Evolutionary conservation across 768 basidiomycete species (phyloP), one percentile per base, ranked within the genome.

Genomic region (Strobilomyces echinocephalus): DNA sequence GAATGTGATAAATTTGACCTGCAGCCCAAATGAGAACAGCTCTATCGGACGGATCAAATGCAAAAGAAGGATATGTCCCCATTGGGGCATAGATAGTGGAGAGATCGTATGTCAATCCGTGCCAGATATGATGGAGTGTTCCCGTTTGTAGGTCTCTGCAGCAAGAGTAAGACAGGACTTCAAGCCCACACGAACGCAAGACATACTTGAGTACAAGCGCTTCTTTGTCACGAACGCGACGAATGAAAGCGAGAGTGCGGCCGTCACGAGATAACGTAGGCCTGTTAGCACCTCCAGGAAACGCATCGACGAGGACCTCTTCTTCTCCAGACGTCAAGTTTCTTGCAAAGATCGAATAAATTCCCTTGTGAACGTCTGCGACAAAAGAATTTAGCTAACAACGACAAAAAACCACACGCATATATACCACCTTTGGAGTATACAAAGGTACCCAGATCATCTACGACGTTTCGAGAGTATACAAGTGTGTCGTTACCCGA

Each of bases 41-140:
- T 20, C 60, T 57, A 21, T 65, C 61, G 28, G 55, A 61, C 8
- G 65, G 53, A 54, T 56, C 52, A 62, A 88, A 88, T 9, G 86
- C 76, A 61, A 85, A 89, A 1, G 85, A 83, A 0, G 87, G 87
- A 59, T 89, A 89, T 38, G 87, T 89, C 11, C 86, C 85, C 85
- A 88, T 88, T 0, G 87, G 87, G 14, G 86, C 84, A 9, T 81
- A 87, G 47, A 87, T 73, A 10, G 66, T 64, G 20, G 74, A 74
- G n/a, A 83, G 72, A 63, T 89, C 87, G 60, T 86, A 87, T 2
- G 77, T 83, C 31, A 89, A 72, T 0, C 85, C 87, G 50, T 87
- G 69, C 83, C 84, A 88, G 16, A 82, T 66, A 61, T 88, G 69
- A 58, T 78, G 79, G 36, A 85, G 70, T 3, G 83, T 84, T 16